These are phyloP conservation scores for Talaromyces adpressus DNA, from an alignment of 495 filamentous ascomycete genomes.

Conservation along the genomic window DNA sequence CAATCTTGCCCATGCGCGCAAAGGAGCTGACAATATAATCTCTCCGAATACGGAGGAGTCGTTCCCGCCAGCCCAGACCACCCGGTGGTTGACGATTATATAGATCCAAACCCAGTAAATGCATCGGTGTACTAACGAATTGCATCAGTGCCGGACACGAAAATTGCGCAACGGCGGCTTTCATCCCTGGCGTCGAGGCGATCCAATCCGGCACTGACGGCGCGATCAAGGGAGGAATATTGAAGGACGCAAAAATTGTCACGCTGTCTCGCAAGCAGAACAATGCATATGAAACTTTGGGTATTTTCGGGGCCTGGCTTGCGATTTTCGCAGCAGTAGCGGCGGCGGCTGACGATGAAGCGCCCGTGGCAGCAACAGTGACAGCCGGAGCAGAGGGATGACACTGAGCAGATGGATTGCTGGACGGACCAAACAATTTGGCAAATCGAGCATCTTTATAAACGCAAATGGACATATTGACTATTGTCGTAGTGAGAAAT, in stretches of 20 bases:
- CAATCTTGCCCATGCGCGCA: slow-evolving; percentile 83
- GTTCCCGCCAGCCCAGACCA: slow-evolving; percentile 45
- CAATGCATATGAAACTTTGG: slow-evolving; percentile 57
- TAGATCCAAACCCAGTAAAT: slow-evolving; percentile 80
- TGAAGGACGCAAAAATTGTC: slow-evolving; percentile 92
- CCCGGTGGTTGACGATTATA: slow-evolving; percentile 63
- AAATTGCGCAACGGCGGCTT: slow-evolving; percentile 69
- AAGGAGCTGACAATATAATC: slow-evolving; percentile 73
- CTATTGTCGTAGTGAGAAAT: slow-evolving; percentile 72
- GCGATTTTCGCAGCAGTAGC: slow-evolving; percentile 8
- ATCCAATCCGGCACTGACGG: slow-evolving; percentile 32
- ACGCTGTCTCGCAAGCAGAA: slow-evolving; percentile 82
- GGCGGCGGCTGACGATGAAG: slow-evolving; percentile 9
- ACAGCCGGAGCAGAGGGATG: slow-evolving; percentile 20
- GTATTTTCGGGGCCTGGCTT: slow-evolving; percentile 25
- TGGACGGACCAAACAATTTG: slow-evolving; percentile 60
- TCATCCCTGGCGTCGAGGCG: slow-evolving; percentile 46
- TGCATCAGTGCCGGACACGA: slow-evolving; percentile 74
- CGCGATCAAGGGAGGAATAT: slow-evolving; percentile 73
- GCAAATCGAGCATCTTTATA: slow-evolving; percentile 91
- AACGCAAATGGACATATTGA: slow-evolving; percentile 85
- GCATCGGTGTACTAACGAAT: slow-evolving; percentile 75
- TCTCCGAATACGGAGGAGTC: slow-evolving; percentile 55
- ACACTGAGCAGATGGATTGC: slow-evolving; percentile 10
- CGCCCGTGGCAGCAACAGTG: slow-evolving; percentile 33